Base-by-base conservation (phyloP, 2,329 filamentous ascomycete genomes). In the Paraphoma sp. region DNA sequence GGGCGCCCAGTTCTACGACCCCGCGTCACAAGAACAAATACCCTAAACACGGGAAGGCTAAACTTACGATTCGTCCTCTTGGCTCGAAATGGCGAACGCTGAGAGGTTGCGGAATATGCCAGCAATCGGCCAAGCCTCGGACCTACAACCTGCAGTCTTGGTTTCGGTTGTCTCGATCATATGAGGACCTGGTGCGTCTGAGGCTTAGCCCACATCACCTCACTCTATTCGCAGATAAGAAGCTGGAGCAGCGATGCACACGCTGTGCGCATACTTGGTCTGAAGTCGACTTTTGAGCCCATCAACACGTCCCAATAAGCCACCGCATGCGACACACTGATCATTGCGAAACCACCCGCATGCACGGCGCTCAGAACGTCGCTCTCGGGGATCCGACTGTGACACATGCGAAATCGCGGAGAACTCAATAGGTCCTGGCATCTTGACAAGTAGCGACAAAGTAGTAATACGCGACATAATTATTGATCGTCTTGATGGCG, bases 21-120 rank as follows among this genome's bases (percentile, higher is more conserved):
- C 60, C 60, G 62, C 63, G 61, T 67, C 62, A 65, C 60, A 64
- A 60, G 64, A 59, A 43, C 58, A 59, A 17, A 45, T 43, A 45
- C 38, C 54, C 54, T 54, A 52, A 42, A 59, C 53, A 23, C 36
- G 50, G 52, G 51, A 56, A 61, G 60, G 60, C 52, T 51, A 56
- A 58, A 60, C 54, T 52, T 52, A 62, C n/a, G 54, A 38, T 48
- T 48, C n/a, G 12, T 52, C 17, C 43, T 18, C 57, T 62, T 57
- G 55, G 57, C 63, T 58, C 52, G 47, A 44, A 42, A 56, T 45
- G 43, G 51, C 41, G 43, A 48, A 40, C 43, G 43, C 23, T 67
- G 53, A 62, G 52, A 58, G 56, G 56, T 47, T 52, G 48, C 47
- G 28, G 44, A 47, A 36, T 38, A 33, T 55, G 53, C 30, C 18